Percentiles rank a stretch among this genome's conserved stretches.
phyloP scores from a whole-genome alignment of 2,329 filamentous ascomycete species.

The Ramichloridium luteum region DNA sequence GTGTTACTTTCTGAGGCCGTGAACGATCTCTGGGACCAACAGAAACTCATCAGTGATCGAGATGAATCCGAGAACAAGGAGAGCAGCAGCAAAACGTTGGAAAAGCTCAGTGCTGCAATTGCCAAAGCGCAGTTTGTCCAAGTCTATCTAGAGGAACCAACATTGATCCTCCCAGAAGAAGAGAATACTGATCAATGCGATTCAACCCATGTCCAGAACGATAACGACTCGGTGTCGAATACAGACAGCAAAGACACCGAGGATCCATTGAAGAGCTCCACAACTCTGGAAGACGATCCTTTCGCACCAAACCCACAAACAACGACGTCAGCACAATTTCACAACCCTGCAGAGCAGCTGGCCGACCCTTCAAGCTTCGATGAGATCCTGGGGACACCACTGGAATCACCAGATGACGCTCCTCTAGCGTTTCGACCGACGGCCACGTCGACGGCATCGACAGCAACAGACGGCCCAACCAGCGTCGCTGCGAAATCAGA shows the following conservation, averaged over 20 bases:
- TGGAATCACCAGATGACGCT: background rate
- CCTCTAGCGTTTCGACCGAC: background rate
- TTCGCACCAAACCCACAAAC: background rate
- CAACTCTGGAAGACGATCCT: background rate
- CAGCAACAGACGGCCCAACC: background rate
- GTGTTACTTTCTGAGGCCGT: slow-evolving; percentile 57
- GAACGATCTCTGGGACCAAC: slow-evolving; percentile 48
- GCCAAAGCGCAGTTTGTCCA: slow-evolving; percentile 41
- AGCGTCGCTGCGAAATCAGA: background rate
- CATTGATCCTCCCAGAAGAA: slow-evolving; percentile 31
- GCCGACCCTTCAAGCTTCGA: background rate
- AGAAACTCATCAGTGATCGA: slow-evolving; percentile 29
- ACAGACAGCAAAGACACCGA: background rate
- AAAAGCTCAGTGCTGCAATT: slow-evolving; percentile 35
- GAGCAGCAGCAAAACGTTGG: slow-evolving; percentile 22
- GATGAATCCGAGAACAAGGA: slow-evolving; percentile 27
- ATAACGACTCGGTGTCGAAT: slow-evolving; percentile 1
- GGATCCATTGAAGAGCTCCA: background rate
- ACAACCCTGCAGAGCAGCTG: too few relatives aligned
- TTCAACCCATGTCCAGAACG: too few relatives aligned
- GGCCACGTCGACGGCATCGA: background rate
- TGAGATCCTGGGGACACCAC: background rate
- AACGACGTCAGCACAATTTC: background rate
- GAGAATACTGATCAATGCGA: slow-evolving; percentile 20
- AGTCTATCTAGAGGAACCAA: slow-evolving; percentile 37